Evolutionary conservation across 805 yeast species (phyloP), one percentile per base, ranked within the genome.

Genomic region (Suhomyces pyralidae): DNA sequence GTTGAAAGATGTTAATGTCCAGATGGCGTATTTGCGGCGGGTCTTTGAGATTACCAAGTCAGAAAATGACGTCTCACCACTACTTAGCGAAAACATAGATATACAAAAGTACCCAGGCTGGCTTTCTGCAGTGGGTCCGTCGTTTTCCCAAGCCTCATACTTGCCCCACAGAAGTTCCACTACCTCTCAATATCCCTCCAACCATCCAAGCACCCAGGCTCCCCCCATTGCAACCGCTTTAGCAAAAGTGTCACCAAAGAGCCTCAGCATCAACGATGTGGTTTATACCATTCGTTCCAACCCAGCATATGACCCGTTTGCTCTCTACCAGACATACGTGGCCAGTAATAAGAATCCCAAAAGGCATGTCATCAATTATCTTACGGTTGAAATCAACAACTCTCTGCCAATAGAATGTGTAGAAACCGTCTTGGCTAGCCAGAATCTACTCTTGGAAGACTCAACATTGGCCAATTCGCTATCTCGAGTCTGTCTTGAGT

Each of bases 81-180:
- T 32, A 14, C 12, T 15, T 3, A 14, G 14, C 24, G 12, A 46
- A 9, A n/a, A 46, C 14, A 26, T 36, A n/a, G 17, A 44, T 19
- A 47, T 51, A 7, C 40, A 43, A 28, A 43, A 32, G 20, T 45
- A 49, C 30, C 54, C 59, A 12, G 59, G 59, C 14, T 56, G 59
- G 59, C 32, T 56, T 2, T 46, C 55, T 0, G 44, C 40, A 3
- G 45, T 51, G 7, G 54, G 42, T 1, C 50, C 50, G 8, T 12
- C 7, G 12, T 42, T 51, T 25, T 24, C 45, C 9, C 42, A 44
- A 12, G 30, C 46, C 9, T 42, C 51, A 3, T 40, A 38, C 24
- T 43, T 47, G 24, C 49, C 51, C n/a, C 6, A 28, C 5, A 28
- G n/a, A 12, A 26, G 30, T 26, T 6, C 26, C 9, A 25, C 9